phyloP scores from a whole-genome alignment of 1,139 yeast genomes.

The Candida freyschussii region DNA sequence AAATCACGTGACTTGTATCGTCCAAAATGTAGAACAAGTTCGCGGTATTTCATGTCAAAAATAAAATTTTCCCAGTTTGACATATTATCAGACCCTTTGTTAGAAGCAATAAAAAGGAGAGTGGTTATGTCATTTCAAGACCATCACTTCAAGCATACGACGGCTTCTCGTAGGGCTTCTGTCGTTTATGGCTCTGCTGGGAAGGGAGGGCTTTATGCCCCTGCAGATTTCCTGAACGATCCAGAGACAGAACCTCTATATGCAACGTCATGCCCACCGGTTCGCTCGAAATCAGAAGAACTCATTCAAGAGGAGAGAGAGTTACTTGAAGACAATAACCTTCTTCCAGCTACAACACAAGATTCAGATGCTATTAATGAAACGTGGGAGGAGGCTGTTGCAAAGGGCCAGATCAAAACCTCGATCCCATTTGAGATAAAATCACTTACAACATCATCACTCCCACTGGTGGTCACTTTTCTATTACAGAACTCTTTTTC shows the following conservation, averaged over 20 bases:
- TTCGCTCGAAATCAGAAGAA: conserved; percentile 7
- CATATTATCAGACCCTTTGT: too few relatives aligned
- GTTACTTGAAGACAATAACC: conserved; percentile 17
- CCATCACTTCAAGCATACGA: conserved; percentile 23
- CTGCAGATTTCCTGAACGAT: conserved; percentile 10
- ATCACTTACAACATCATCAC: conserved; percentile 29
- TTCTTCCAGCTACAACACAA: conserved; percentile 7
- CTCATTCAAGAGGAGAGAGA: conserved; percentile 21
- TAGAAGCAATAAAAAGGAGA: too few relatives aligned
- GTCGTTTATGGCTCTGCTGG: conserved; percentile 24
- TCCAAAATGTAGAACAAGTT: too few relatives aligned
- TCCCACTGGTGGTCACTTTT: conserved; percentile 45
- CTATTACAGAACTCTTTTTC: conserved; percentile 46
- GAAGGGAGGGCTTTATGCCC: conserved; percentile 21
- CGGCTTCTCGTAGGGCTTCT: conserved; percentile 21
- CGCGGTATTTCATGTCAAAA: too few relatives aligned
- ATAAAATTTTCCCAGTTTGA: too few relatives aligned
- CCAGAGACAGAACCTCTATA: conserved; percentile 1
- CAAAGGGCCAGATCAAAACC: conserved; percentile 21
- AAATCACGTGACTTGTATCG: too few relatives aligned
- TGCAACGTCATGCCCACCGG: neutral
- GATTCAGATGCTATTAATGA: conserved; percentile 13
- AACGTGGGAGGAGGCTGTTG: conserved; percentile 24
- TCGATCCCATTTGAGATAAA: conserved; percentile 17
- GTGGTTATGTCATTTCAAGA: too few relatives aligned